Base-by-base conservation (phyloP, 805 yeast genomes). In the Pichia insulana region DNA sequence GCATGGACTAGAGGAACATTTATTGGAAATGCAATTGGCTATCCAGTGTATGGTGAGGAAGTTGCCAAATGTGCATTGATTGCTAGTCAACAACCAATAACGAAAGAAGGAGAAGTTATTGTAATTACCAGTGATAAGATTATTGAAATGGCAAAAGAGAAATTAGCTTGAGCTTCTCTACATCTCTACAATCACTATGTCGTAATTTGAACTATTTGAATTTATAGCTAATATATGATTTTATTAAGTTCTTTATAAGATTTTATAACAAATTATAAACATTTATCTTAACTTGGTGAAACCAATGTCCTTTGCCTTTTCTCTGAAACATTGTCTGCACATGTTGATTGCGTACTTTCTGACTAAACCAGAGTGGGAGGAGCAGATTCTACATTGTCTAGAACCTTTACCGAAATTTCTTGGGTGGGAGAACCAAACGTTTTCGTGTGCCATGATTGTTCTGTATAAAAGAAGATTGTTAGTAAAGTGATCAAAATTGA, bases 301-400 rank as follows among this genome's bases (percentile, higher is more conserved):
- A 69, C 99, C 99, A 70, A 92, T 92, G 76, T 92, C 97, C 71
- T 77, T 69, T 65, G 99, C 97, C 78, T 80, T 90, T 79, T 92
- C 99, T 82, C 99, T 89, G 97, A 92, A 92, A 78, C 96, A 90
- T 80, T 92, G 99, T 85, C 99, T 95, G 78, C 97, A 90, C 81
- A 92, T 80, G 89, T 88, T 83, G 69, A 92, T 78, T 68, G 95
- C 98, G 92, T 92, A 92, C 80, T 92, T 92, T 87, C 99, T 90
- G 82, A 92, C 86, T 73, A 92, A 85, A 81, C 97, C 97, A 63
- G 86, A 73, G 89, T 90, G 97, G 74, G 97, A 86, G 65, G 95
- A 79, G 71, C 96, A 87, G 80, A 90, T 89, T 74, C 97, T 92
- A 81, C 97, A 92, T 78, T 86, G 92, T 80, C 99, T 95, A 67